Evolutionary conservation across 495 filamentous ascomycete species (phyloP), one percentile per base, ranked within the genome.

Genomic region (Penicillium cinerascens): DNA sequence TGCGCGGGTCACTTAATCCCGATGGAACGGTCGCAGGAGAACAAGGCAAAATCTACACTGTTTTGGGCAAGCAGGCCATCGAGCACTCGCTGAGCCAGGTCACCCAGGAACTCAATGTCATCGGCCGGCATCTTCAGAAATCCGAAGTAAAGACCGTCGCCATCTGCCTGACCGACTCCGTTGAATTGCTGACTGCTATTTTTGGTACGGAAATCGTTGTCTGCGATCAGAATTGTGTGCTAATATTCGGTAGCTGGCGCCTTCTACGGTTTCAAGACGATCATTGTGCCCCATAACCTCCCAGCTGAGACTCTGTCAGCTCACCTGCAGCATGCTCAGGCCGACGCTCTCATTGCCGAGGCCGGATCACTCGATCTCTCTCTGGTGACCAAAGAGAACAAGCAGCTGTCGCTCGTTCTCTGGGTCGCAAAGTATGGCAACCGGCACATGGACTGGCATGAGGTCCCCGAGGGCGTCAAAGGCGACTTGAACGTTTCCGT

Each of bases 351-450:
- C 36, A 79, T 99, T 49, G 90, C 90, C 2, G 83, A 85, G 15
- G 92, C 92, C 6, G 93, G 93, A n/a, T 82, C 88, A 15, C 78
- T 97, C 48, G 90, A 95, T 25, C 80, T 97, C 22, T 82, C 88
- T 49, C 70, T 81, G 26, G 78, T 95, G 16, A 78, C 82, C 13
- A 82, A 84, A 58, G 77, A 72, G 49, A 88, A 87, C 63, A 73
- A 82, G 10, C 78, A 82, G 42, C 74, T 97, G 8, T 84, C 86
- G 49, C 83, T 91, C 48, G 80, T 96, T 13, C 78, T 97, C 51
- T 97, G 91, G 89, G 92, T 97, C 3, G 95, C 93, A 6, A 93
- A 97, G 59, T 78, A 87, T 60, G 89, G 89, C 27, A 97, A 88
- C 71, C 81, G 83, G 54, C 93, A 99, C 63, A 89, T 97, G 79